A percentile compares a stretch with the other conserved stretches of the same genome.
These are phyloP conservation scores for Mortierella sp. DNA, from an alignment of 371 early-diverging fungal species.

Conservation along the genomic window DNA sequence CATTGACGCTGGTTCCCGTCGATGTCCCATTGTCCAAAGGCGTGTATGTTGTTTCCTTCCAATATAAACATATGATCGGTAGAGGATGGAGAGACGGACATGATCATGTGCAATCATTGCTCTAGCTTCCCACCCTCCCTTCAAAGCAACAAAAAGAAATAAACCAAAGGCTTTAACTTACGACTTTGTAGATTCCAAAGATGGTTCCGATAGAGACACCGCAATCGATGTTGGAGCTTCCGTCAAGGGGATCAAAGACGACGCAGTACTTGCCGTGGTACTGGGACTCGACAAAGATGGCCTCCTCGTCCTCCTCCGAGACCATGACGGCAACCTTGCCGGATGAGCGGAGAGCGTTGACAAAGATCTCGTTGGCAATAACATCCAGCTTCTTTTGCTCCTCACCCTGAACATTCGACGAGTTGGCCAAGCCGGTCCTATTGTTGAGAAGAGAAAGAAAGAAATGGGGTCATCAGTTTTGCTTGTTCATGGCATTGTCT, in stretches of 20 bases:
- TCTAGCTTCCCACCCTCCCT: background rate
- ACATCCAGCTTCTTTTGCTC: conserved; percentile 97
- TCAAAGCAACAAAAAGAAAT: conserved; percentile 15
- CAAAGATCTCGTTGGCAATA: conserved; percentile 97
- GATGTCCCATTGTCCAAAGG: conserved; percentile 1
- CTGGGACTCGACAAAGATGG: conserved; percentile 85
- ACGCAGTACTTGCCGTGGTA: conserved; percentile 94
- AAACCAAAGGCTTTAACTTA: conserved; percentile 57
- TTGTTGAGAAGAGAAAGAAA: background rate
- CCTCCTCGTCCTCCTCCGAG: conserved; percentile 97
- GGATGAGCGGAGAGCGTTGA: conserved; percentile 92
- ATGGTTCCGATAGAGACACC: conserved; percentile 99
- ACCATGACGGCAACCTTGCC: conserved; percentile 94
- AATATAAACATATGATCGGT: conserved; percentile 9
- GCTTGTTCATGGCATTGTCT: background rate
- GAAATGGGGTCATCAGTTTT: background rate
- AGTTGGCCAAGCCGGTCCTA: conserved; percentile 90
- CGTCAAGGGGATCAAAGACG: conserved; percentile 98
- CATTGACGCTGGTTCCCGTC: background rate
- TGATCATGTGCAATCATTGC: conserved; percentile 1
- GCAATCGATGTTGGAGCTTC: conserved; percentile 97
- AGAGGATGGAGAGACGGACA: background rate
- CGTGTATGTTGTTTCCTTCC: background rate
- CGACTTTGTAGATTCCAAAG: conserved; percentile 96
- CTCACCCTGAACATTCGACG: conserved; percentile 94